phyloP scores from a whole-genome alignment of 1,284 basidiomycete species.

The Cystobasidium sp. region DNA sequence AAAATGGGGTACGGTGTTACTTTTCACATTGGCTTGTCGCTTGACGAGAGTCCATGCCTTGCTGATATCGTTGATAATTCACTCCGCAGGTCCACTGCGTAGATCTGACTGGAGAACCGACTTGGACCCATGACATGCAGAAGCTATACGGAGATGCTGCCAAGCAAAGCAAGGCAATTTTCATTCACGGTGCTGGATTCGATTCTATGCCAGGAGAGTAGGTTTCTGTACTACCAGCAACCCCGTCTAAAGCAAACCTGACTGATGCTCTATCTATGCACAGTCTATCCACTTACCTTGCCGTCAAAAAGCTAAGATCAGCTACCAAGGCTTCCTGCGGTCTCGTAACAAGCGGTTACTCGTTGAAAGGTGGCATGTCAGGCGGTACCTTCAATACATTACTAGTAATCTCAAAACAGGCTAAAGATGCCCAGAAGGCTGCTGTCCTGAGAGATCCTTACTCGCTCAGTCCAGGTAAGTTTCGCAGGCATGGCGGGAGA shows the following conservation, averaged over 20 bases:
- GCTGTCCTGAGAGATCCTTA: slow-evolving; percentile 45
- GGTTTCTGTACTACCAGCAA: not conserved
- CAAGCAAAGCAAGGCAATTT: slow-evolving; percentile 47
- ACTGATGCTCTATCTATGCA: not conserved
- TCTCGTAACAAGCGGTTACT: slow-evolving; percentile 45
- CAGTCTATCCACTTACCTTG: slow-evolving; percentile 48
- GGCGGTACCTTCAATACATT: slow-evolving; percentile 50
- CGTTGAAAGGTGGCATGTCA: slow-evolving; percentile 45
- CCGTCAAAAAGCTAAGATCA: slow-evolving; percentile 49
- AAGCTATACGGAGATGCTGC: slow-evolving; percentile 44
- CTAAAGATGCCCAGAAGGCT: slow-evolving; percentile 22
- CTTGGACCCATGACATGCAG: slow-evolving; percentile 47
- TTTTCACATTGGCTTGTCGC: not conserved
- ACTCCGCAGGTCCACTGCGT: slow-evolving; percentile 44
- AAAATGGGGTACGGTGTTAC: slow-evolving; percentile 45
- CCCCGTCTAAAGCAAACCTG: no score
- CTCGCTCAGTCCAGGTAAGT: slow-evolving; percentile 47
- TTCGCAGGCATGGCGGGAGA: not conserved
- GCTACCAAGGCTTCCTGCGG: slow-evolving; percentile 47
- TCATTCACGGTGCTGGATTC: slow-evolving; percentile 50
- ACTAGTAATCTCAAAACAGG: slow-evolving; percentile 44
- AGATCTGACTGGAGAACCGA: slow-evolving; percentile 51
- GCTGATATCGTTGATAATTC: not conserved
- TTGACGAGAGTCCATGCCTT: not conserved
- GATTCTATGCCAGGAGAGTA: slow-evolving; percentile 53